A percentile compares a stretch with the other conserved stretches of the same genome.
Evolutionary conservation across 371 early-diverging fungal genomes (phyloP).

Genomic region (Mucor indicus): DNA sequence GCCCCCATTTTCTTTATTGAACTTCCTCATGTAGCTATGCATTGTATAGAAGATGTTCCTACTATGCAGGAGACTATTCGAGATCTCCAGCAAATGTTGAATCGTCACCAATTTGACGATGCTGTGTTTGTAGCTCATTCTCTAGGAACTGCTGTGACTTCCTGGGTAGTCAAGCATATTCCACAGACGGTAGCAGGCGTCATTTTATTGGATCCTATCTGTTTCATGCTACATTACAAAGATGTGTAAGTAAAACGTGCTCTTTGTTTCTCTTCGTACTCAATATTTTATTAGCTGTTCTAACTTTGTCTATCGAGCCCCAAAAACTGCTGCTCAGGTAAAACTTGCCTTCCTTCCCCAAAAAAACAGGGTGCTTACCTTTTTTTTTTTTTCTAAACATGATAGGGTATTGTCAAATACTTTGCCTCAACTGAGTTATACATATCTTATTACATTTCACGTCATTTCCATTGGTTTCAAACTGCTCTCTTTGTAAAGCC

Average conservation of each 20-base stretch:
- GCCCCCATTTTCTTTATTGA: slow-evolving; percentile 68
- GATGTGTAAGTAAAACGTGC: slow-evolving; percentile 36
- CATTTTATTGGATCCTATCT: slow-evolving; percentile 66
- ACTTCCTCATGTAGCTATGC: slow-evolving; percentile 68
- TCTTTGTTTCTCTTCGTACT: neutral
- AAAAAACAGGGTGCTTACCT: neutral
- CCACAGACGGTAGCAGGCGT: slow-evolving; percentile 46
- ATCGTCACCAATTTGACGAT: slow-evolving; percentile 45
- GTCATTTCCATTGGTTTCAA: slow-evolving; percentile 69
- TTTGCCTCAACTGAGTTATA: slow-evolving; percentile 69
- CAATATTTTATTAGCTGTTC: slow-evolving; percentile 29
- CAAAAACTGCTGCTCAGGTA: slow-evolving; percentile 59
- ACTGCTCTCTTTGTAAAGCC: slow-evolving; percentile 48
- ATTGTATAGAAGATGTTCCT: slow-evolving; percentile 58
- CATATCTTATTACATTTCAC: slow-evolving; percentile 62
- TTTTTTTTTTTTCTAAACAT: neutral
- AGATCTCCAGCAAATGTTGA: slow-evolving; percentile 62
- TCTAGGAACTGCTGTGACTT: slow-evolving; percentile 59
- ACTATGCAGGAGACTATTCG: slow-evolving; percentile 57
- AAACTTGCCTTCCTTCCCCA: neutral
- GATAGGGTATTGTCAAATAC: slow-evolving; percentile 55
- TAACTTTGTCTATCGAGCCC: slow-evolving; percentile 68
- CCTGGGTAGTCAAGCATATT: slow-evolving; percentile 50
- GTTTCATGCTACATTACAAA: slow-evolving; percentile 65
- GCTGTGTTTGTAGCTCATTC: slow-evolving; percentile 73